Percentiles rank a stretch among this genome's conserved stretches.
phyloP scores from a whole-genome alignment of 257 asterid species.

The Orobanche coerulescens region DNA sequence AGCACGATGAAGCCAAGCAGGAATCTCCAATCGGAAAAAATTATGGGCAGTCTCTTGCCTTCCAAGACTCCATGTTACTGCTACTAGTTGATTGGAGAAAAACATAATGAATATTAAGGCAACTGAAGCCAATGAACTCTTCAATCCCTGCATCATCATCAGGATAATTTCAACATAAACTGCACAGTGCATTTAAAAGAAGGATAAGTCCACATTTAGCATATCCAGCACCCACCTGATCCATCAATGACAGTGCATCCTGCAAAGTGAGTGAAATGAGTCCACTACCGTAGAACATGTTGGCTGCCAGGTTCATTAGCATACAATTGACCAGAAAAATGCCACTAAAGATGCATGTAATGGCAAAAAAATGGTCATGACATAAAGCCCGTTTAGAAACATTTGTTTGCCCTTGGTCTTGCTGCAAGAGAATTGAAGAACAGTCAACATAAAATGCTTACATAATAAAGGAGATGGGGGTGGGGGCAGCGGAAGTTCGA shows the following conservation, averaged over 20 bases:
- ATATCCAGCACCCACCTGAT: slow-evolving; percentile 56
- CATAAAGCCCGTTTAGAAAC: slow-evolving; percentile 51
- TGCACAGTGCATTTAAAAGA: slow-evolving; percentile 1
- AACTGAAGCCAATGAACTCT: slow-evolving; percentile 59
- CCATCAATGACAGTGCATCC: slow-evolving; percentile 82
- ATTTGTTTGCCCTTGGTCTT: slow-evolving; percentile 35
- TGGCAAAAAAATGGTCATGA: slow-evolving; percentile 83
- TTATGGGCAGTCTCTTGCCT: slow-evolving; percentile 49
- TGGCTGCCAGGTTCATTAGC: slow-evolving; percentile 68
- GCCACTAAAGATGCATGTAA: slow-evolving; percentile 66
- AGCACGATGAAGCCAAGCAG: slow-evolving; percentile 90
- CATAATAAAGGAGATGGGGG: background rate
- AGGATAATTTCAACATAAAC: slow-evolving; percentile 12
- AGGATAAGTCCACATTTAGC: background rate
- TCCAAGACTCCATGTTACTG: slow-evolving; percentile 73
- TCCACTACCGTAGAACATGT: slow-evolving; percentile 56
- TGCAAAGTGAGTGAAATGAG: slow-evolving; percentile 59
- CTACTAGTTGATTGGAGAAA: slow-evolving; percentile 66
- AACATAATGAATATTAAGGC: slow-evolving; percentile 48
- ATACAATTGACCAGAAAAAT: slow-evolving; percentile 67
- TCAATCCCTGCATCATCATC: slow-evolving; percentile 54
- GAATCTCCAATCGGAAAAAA: slow-evolving; percentile 66
- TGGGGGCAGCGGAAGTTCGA: background rate
- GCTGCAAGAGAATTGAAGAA: slow-evolving; percentile 43
- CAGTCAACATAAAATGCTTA: background rate